Percentiles rank a stretch among this genome's conserved stretches.
Evolutionary conservation across 768 basidiomycete species (phyloP).

Genomic region (Panaeolus papilionaceus): DNA sequence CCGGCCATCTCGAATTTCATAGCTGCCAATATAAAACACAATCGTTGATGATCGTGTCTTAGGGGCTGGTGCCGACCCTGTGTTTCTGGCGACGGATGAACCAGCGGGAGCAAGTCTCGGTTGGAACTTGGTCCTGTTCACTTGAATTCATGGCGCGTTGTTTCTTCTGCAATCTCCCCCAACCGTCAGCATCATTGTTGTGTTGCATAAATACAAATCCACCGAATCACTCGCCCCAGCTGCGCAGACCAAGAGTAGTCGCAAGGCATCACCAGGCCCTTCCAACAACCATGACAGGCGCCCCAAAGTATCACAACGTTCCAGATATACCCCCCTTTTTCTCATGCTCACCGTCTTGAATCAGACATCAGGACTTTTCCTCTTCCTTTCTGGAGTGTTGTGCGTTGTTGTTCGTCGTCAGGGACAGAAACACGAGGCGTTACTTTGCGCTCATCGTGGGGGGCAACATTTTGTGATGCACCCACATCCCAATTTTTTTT

Average conservation of each 20-base stretch:
- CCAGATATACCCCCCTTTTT: background rate
- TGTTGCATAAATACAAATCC: background rate
- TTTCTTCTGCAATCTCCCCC: background rate
- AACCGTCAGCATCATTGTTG: background rate
- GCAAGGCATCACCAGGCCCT: background rate
- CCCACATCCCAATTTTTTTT: background rate
- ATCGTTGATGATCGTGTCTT: background rate
- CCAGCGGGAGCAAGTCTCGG: no score
- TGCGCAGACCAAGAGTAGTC: background rate
- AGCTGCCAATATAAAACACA: background rate
- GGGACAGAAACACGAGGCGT: slow-evolving; percentile 1
- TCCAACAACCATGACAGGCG: slow-evolving; percentile 1
- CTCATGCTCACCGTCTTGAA: slow-evolving; percentile 7
- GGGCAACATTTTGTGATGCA: background rate
- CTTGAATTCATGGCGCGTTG: background rate
- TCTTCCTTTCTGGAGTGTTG: background rate
- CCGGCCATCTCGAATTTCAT: background rate
- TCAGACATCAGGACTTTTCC: background rate
- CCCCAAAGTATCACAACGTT: background rate
- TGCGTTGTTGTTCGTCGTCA: background rate
- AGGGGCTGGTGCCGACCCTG: background rate
- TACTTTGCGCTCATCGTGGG: background rate
- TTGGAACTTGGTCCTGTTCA: background rate
- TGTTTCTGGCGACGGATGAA: background rate
- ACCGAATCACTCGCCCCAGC: background rate